Base-by-base conservation (phyloP, 2,329 filamentous ascomycete species). In the Aspergillus oerlinghausenensis region DNA sequence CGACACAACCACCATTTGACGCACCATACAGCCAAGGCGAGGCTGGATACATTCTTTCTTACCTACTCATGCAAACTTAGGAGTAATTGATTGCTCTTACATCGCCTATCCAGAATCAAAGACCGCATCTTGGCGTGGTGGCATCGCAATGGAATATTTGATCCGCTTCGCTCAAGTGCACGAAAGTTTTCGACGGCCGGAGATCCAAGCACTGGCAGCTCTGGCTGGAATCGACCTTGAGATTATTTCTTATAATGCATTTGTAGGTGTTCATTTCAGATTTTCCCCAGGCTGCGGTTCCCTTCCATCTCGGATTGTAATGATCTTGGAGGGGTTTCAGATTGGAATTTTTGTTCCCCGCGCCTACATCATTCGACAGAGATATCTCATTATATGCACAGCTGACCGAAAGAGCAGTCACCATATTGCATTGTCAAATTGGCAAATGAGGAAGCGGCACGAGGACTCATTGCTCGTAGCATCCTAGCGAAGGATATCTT, bases 101-200 rank as follows among this genome's bases (percentile, higher is more conserved):
- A 10, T 49, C 6, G 17, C 35, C 19, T 38, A 29, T 17, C 49
- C 8, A 32, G 49, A 45, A 50, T n/a, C 21, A 38, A 28, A 32
- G 32, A 32, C 48, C 49, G 25, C 32, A 53, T 35, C 47, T 52
- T 23, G 50, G 50, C 42, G 29, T 50, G 38, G 26, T 49, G 45
- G 52, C 21, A 23, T 47, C 23, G 3, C n/a, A 50, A 83, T 83
- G 85, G 85, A 95, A 60, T 97, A 90, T 69, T 82, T 99, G 58
- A 86, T 99, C 62, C 89, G 93, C 66, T 92, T 97, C 71, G 88
- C 88, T 48, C 94, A 97, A 74, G 81, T 84, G 57, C 92, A 97
- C 73, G 91, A 97, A 77, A 88, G 85, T n/a, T 99, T 99, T 71
- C 88, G 93, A 42, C 80, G 86, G 55, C 85, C 92, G 3, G 94